Evolutionary conservation across 352 stramenopile genomes (phyloP), one percentile per base, ranked within the genome.

Genomic region (Phytophthora chlamydospora): DNA sequence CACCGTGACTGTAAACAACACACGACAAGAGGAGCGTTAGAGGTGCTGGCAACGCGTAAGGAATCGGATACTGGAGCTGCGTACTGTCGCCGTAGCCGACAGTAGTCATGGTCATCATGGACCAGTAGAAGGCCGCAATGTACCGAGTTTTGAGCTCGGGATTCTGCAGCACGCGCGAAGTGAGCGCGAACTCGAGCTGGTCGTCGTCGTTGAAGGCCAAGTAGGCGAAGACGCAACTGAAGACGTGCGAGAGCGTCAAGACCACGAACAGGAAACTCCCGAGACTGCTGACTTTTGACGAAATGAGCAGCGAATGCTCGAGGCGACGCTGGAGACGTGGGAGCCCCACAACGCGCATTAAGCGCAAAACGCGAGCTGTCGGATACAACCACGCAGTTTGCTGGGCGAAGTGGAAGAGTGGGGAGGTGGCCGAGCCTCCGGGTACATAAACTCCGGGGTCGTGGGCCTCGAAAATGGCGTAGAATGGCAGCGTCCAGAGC

Each of bases 71-170:
- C 7, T 6, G 16, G 38, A 19, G 6, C 3, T 38, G 78, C 75
- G 54, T 81, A 91, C 83, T 72, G 46, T 93, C 84, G 14, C 84
- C 84, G 48, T 91, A 93, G 53, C 84, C 84, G 24, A 91, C 83
- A 0, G 84, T 91, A 9, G 84, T 87, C 71, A 94, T 88, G 0
- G 85, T 94, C 85, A 91, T 94, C 71, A 94, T 92, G 19, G 85
- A 82, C 85, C 83, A 91, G 69, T 94, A 94, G n/a, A 89, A 90
- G 2, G 85, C 70, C 8, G 85, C 83, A 16, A 94, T 81, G 57
- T 92, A 94, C 52, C 86, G 78, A 21, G 81, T 78, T 12, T 76
- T 62, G 32, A 91, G 63, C 16, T 81, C 71, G 9, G 74, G 42
- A 36, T 90, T 71, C 47, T 89, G 66, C 13, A 92, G 56, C 31